Evolutionary conservation across 495 filamentous ascomycete species (phyloP).

Genomic region (Cryomyces antarcticus): DNA sequence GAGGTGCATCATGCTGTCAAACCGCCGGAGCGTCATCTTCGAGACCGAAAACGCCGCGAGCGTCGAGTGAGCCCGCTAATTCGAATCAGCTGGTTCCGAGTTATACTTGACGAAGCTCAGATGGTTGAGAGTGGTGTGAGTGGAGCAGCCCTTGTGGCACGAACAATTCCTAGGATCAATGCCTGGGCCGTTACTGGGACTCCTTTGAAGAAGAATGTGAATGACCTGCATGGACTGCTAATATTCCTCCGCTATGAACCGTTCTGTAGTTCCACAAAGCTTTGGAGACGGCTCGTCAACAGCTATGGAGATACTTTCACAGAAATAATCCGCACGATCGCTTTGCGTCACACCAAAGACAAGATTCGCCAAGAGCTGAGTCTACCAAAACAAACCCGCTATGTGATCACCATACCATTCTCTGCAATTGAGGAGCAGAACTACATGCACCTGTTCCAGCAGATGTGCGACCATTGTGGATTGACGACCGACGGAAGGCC

Average conservation of each 20-base stretch:
- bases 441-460: conserved; percentile 48
- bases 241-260: conserved; percentile 65
- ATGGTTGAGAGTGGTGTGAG: conserved; percentile 81
- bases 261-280: conserved; percentile 33
- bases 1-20: conserved; percentile 61
- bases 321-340: conserved; percentile 42
- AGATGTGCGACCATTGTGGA: conserved; percentile 50
- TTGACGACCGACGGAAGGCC: conserved; percentile 45
- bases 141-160: conserved; percentile 61
- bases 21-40: conserved; percentile 41
- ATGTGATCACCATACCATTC: conserved; percentile 79
- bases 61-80: conserved; percentile 54
- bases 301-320: conserved; percentile 38
- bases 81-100: conserved; percentile 72
- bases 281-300: conserved; percentile 46
- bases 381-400: conserved; percentile 58
- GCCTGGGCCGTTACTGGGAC: conserved; percentile 92
- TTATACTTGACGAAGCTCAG: conserved; percentile 88
- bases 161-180: conserved; percentile 60
- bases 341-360: conserved; percentile 73
- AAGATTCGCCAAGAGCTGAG: conserved; percentile 49
- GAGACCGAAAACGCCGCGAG: conserved; percentile 45
- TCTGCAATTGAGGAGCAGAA: conserved; percentile 74
- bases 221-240: conserved; percentile 48
- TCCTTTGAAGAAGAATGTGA: conserved; percentile 58